phyloP scores from a whole-genome alignment of 495 filamentous ascomycete genomes.

The Tuber microsphaerosporum region DNA sequence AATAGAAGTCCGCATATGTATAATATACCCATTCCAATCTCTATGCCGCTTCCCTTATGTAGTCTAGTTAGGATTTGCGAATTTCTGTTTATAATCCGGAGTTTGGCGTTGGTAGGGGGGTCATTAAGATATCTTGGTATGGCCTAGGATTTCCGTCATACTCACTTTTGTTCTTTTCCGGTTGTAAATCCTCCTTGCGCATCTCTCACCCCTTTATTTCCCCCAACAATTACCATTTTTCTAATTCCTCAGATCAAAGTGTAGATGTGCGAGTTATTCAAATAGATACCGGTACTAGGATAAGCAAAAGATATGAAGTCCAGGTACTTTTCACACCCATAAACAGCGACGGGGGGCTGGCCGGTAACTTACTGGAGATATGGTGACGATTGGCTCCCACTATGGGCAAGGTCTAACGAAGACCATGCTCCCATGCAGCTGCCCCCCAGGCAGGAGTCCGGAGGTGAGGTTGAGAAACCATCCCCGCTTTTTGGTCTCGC shows the following conservation, averaged over 20 bases:
- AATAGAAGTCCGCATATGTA: too few species aligned
- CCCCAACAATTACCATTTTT: not conserved
- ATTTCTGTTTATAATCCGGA: too few species aligned
- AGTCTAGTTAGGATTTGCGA: too few species aligned
- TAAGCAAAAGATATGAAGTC: not conserved
- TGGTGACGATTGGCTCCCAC: not conserved
- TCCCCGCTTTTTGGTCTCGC: not conserved
- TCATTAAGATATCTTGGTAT: not conserved
- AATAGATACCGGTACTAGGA: not conserved
- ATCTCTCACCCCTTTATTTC: too few species aligned
- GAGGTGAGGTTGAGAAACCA: not conserved
- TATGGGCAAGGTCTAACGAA: not conserved
- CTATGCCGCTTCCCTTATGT: too few species aligned
- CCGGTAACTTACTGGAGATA: not conserved
- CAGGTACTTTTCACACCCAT: not conserved
- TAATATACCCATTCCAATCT: too few species aligned
- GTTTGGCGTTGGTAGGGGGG: too few species aligned
- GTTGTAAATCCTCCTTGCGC: too few species aligned
- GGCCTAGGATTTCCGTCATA: not conserved
- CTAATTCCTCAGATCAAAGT: too few species aligned
- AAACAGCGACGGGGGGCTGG: not conserved
- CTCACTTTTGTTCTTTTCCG: not conserved
- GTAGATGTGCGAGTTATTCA: not conserved
- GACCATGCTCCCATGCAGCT: not conserved
- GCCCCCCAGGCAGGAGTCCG: not conserved